A percentile compares a stretch with the other conserved stretches of the same genome.
phyloP scores from a whole-genome alignment of 2,329 filamentous ascomycete species.

The Pestalotiopsis sp. region DNA sequence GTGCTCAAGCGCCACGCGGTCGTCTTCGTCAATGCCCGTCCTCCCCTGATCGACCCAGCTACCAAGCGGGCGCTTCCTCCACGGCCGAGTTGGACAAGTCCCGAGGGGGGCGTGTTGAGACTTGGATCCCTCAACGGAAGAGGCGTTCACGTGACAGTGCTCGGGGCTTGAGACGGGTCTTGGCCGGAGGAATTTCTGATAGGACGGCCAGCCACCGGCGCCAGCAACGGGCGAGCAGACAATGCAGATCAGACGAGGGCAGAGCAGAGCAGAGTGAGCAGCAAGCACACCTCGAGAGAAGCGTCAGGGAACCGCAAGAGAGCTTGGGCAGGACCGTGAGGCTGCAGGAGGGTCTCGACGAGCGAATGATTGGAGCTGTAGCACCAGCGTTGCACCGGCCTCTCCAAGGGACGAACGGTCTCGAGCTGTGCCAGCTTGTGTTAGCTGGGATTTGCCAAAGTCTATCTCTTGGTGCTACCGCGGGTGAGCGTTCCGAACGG shows the following conservation, averaged over 20 bases:
- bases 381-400: background rate
- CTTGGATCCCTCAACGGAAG: no score
- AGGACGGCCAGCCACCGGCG: background rate
- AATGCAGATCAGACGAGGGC: background rate
- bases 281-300: background rate
- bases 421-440: background rate
- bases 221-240: background rate
- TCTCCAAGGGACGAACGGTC: background rate
- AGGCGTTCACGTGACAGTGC: no score
- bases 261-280: background rate
- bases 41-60: background rate
- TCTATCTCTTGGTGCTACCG: background rate
- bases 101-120: no score
- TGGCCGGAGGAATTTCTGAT: background rate
- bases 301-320: background rate
- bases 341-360: no score
- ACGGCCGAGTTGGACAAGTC: no score
- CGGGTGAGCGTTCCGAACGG: background rate
- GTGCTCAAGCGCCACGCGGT: slow-evolving; percentile 19
- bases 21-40: slow-evolving; percentile 16
- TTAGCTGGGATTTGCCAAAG: slow-evolving; percentile 6
- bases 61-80: background rate
- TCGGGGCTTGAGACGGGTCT: background rate
- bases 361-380: background rate
- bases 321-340: no score